Evolutionary conservation across 2,329 filamentous ascomycete genomes (phyloP).

Genomic region (Endothia cerciana): DNA sequence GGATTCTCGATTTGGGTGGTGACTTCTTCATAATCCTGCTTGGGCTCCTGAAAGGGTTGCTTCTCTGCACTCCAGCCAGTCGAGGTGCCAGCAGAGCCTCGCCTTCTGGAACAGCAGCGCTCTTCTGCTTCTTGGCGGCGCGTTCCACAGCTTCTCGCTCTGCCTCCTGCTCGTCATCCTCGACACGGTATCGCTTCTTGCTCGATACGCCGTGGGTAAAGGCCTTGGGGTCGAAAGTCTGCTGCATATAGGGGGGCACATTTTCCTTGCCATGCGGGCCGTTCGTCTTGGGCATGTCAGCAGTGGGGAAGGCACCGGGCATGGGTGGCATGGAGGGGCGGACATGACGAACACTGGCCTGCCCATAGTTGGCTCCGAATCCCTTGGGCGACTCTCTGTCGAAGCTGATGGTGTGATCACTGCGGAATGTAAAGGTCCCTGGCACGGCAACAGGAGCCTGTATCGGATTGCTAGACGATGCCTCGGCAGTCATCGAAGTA

Average conservation of each 20-base stretch:
- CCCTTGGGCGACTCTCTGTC: slow-evolving; percentile 50
- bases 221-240: slow-evolving; percentile 41
- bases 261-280: slow-evolving; percentile 60
- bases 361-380: slow-evolving; percentile 62
- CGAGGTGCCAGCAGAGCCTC: slow-evolving; percentile 57
- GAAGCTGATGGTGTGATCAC: slow-evolving; percentile 67
- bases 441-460: slow-evolving; percentile 45
- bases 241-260: slow-evolving; percentile 40
- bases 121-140: slow-evolving; percentile 63
- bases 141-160: slow-evolving; percentile 52
- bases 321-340: slow-evolving; percentile 56
- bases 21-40: slow-evolving; percentile 26
- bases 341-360: slow-evolving; percentile 64
- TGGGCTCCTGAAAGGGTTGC: slow-evolving; percentile 11
- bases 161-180: slow-evolving; percentile 59
- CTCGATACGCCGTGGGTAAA: slow-evolving; percentile 66
- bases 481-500: slow-evolving; percentile 11
- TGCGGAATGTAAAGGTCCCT: slow-evolving; percentile 67
- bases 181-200: slow-evolving; percentile 67
- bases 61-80: slow-evolving; percentile 35
- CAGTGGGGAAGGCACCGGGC: slow-evolving; percentile 59
- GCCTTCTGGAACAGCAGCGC: slow-evolving; percentile 52
- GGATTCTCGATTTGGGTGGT: slow-evolving; percentile 18
- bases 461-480: not conserved
- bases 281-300: slow-evolving; percentile 35